phyloP scores from a whole-genome alignment of 345 rosid genomes.

The Rhizophora mangle region DNA sequence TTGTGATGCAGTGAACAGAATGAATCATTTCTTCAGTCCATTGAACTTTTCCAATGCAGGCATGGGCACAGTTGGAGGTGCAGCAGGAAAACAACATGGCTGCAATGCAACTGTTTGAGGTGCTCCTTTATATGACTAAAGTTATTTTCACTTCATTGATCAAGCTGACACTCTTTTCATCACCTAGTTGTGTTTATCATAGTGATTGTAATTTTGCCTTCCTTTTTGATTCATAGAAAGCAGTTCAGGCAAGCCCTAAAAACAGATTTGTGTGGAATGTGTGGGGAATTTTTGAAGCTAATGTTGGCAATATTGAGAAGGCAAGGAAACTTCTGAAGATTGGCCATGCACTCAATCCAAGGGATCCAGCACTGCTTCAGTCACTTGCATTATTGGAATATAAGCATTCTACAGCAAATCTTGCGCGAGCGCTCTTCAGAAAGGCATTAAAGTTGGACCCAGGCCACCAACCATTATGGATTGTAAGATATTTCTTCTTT shows the following conservation, averaged over 20 bases:
- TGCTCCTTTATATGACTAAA: slow-evolving; percentile 40
- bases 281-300: slow-evolving; percentile 91
- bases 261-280: slow-evolving; percentile 95
- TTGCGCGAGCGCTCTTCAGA: slow-evolving; percentile 69
- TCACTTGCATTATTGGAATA: slow-evolving; percentile 88
- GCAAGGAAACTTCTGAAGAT: slow-evolving; percentile 87
- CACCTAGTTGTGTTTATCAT: neutral
- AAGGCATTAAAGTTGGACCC: slow-evolving; percentile 83
- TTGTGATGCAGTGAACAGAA: slow-evolving; percentile 6
- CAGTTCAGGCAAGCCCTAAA: slow-evolving; percentile 93
- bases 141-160: too few species aligned
- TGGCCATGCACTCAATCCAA: slow-evolving; percentile 83
- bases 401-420: slow-evolving; percentile 71
- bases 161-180: too few species aligned
- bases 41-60: slow-evolving; percentile 41
- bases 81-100: slow-evolving; percentile 67
- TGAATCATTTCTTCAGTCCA: slow-evolving; percentile 5
- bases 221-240: slow-evolving; percentile 48
- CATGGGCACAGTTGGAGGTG: slow-evolving; percentile 94
- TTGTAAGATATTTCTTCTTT: slow-evolving; percentile 53
- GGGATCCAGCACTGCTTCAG: slow-evolving; percentile 92
- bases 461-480: slow-evolving; percentile 91
- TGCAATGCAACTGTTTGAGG: slow-evolving; percentile 90
- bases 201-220: slow-evolving; percentile 8
- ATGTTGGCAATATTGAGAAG: slow-evolving; percentile 57